These are phyloP conservation scores for Trichoderma afroharzianum DNA, from an alignment of 2,329 filamentous ascomycete genomes.

Conservation along the genomic window DNA sequence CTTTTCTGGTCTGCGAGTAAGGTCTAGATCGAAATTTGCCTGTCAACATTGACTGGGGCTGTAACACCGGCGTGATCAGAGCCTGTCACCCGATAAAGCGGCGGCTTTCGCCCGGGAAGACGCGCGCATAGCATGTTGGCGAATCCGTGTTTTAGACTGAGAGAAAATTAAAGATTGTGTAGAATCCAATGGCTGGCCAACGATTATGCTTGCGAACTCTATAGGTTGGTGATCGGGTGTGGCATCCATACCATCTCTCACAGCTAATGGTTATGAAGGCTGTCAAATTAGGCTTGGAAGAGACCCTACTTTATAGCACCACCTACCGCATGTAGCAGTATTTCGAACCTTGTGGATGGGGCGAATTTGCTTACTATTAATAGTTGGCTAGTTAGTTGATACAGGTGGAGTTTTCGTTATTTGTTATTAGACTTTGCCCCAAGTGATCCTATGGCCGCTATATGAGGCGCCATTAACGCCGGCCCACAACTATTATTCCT, in stretches of 20 bases:
- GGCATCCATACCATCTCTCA: background rate
- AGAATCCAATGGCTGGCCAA: background rate
- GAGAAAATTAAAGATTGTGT: background rate
- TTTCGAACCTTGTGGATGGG: background rate
- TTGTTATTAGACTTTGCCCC: too few species aligned
- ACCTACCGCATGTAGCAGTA: background rate
- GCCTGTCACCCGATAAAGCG: background rate
- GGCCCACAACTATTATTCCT: background rate
- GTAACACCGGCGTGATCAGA: background rate
- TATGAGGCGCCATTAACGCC: background rate
- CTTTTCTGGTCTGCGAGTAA: background rate
- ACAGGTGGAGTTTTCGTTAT: too few species aligned
- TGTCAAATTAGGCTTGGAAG: background rate
- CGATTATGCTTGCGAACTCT: background rate
- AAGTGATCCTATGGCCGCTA: background rate
- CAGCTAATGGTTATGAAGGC: background rate
- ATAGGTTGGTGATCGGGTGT: background rate
- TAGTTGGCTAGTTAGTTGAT: too few species aligned
- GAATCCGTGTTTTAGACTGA: background rate
- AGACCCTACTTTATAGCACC: background rate
- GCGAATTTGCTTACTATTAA: background rate
- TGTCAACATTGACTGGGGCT: background rate
- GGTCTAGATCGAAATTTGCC: background rate
- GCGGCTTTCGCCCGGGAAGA: background rate
- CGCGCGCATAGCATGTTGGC: background rate